phyloP scores from a whole-genome alignment of 1,284 basidiomycete genomes.

The Blastosporella zonata region DNA sequence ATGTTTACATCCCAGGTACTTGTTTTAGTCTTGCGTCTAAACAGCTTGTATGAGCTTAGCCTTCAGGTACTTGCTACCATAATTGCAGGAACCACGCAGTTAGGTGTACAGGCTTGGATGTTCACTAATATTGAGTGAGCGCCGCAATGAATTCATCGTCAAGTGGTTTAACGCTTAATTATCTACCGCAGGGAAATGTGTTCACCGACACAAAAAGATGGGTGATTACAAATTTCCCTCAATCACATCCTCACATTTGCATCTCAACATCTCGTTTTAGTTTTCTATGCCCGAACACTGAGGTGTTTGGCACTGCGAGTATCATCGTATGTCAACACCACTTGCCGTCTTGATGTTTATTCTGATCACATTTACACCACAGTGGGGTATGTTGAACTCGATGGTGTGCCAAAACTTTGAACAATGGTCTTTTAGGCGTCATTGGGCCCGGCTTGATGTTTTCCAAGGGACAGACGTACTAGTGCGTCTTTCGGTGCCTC shows the following conservation, averaged over 20 bases:
- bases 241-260: background rate
- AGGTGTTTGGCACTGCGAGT: slow-evolving; percentile 43
- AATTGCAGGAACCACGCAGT: slow-evolving; percentile 59
- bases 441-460: slow-evolving; percentile 54
- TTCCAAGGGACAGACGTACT: slow-evolving; percentile 28
- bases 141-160: too few species aligned
- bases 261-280: slow-evolving; percentile 19
- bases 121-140: slow-evolving; percentile 41
- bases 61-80: slow-evolving; percentile 56
- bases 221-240: slow-evolving; percentile 6
- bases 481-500: background rate
- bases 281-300: slow-evolving; percentile 38
- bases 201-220: slow-evolving; percentile 38
- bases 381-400: slow-evolving; percentile 14
- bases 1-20: slow-evolving; percentile 50
- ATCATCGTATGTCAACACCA: slow-evolving; percentile 30
- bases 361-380: background rate
- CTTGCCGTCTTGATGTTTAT: background rate
- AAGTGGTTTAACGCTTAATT: too few species aligned
- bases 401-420: background rate
- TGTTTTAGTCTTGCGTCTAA: background rate
- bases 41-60: background rate
- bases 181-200: slow-evolving; percentile 48
- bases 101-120: slow-evolving; percentile 69
- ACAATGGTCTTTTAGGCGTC: slow-evolving; percentile 32